Percentiles rank a stretch among this genome's conserved stretches.
Evolutionary conservation across 2,329 filamentous ascomycete species (phyloP).

Genomic region (Xenoacremonium recifei): DNA sequence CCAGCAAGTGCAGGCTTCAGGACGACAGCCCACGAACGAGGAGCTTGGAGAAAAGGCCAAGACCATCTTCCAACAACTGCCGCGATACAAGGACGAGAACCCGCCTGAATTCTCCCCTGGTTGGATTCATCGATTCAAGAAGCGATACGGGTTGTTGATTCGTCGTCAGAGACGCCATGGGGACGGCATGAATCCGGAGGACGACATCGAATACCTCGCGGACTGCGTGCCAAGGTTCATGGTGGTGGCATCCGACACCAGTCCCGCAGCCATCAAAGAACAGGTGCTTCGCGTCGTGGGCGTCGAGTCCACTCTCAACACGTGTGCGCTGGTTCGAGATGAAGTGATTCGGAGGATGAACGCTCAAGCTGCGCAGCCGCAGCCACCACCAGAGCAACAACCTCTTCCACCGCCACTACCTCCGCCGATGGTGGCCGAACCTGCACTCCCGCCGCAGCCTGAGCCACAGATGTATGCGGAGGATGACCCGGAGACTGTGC

Average conservation of each 20-base stretch:
- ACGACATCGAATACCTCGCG: conserved; percentile 59
- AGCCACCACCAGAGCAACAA: no score
- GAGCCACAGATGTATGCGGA: conserved; percentile 43
- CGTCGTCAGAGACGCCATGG: conserved; percentile 54
- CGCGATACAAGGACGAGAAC: conserved; percentile 59
- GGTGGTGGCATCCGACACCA: conserved; percentile 56
- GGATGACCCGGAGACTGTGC: conserved; percentile 56
- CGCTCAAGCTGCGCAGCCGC: no score
- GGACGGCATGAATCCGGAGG: conserved; percentile 46
- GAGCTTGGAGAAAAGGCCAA: conserved; percentile 63
- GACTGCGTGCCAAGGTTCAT: conserved; percentile 61
- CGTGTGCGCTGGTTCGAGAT: conserved; percentile 57
- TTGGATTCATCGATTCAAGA: conserved; percentile 65
- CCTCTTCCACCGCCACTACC: conserved; percentile 19
- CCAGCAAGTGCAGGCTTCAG: conserved; percentile 48
- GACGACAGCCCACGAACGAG: conserved; percentile 60
- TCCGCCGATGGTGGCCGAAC: conserved; percentile 23
- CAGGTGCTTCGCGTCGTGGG: conserved; percentile 54
- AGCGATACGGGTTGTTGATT: conserved; percentile 58
- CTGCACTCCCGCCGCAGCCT: conserved; percentile 28
- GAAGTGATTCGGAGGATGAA: conserved; percentile 48
- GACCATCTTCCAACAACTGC: conserved; percentile 55
- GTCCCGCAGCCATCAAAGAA: conserved; percentile 58
- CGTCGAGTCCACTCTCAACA: conserved; percentile 52
- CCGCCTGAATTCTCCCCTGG: conserved; percentile 62